These are phyloP conservation scores for Coniochaeta sp. DNA, from an alignment of 2,329 filamentous ascomycete species.

Conservation along the genomic window DNA sequence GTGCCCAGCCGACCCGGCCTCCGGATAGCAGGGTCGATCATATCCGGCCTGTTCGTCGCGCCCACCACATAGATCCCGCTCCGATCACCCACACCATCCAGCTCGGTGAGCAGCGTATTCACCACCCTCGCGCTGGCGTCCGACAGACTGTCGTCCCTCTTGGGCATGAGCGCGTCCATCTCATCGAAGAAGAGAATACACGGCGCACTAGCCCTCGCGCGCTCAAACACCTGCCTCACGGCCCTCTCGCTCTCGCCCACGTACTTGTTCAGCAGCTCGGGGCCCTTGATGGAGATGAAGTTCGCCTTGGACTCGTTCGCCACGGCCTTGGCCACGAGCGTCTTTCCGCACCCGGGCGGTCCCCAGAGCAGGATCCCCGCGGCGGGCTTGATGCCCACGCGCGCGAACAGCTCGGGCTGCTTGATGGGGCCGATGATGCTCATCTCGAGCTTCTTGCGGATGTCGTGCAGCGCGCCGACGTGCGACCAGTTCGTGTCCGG, in stretches of 20 bases:
- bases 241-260: slow-evolving; percentile 94
- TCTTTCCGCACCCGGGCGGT: slow-evolving; percentile 94
- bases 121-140: slow-evolving; percentile 86
- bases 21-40: slow-evolving; percentile 93
- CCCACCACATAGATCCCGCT: slow-evolving; percentile 90
- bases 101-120: slow-evolving; percentile 88
- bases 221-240: slow-evolving; percentile 83
- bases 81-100: slow-evolving; percentile 77
- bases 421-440: slow-evolving; percentile 89
- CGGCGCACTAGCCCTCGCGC: slow-evolving; percentile 77
- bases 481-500: slow-evolving; percentile 90
- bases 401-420: slow-evolving; percentile 67
- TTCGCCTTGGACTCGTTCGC: slow-evolving; percentile 94
- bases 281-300: slow-evolving; percentile 96
- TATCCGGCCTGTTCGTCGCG: slow-evolving; percentile 90
- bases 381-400: slow-evolving; percentile 71
- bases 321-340: slow-evolving; percentile 89
- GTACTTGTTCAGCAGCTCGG: slow-evolving; percentile 94
- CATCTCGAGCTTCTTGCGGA: slow-evolving; percentile 73
- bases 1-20: slow-evolving; percentile 85
- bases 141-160: slow-evolving; percentile 63
- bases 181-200: slow-evolving; percentile 99
- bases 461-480: slow-evolving; percentile 75
- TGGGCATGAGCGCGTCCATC: slow-evolving; percentile 84
- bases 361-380: slow-evolving; percentile 93